Base-by-base conservation (phyloP, 169 alveolate genomes). In the Babesia bovis region DNA sequence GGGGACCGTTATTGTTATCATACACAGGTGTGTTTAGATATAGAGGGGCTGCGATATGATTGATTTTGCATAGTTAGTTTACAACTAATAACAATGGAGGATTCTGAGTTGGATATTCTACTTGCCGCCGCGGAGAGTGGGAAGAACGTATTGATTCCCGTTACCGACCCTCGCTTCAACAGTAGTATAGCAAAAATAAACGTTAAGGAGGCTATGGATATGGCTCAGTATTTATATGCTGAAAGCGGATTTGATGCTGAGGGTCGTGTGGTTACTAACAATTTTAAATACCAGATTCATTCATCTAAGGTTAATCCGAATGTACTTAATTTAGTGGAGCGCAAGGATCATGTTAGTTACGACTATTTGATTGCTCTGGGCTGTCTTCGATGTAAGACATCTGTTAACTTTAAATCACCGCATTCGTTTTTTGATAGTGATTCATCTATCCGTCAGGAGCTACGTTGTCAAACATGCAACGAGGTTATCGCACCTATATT, bases 361-460 rank as follows among this genome's bases (percentile, higher is more conserved):
- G 81, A 81, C 73, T 81, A 81, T 28, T 42, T 81, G 40, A 79
- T 81, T 5, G 75, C 88, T 21, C 40, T 69, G 4, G 88, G 88
- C 12, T 81, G 88, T 40, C 61, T 72, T 55, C 36, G 41, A 3
- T 81, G 88, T 42, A 58, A 61, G 25, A n/a, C 69, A 6, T 28
- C 49, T 21, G 84, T 81, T 6, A 81, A 81, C 63, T 81, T 81
- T 56, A 65, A 53, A 25, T 60, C 66, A 12, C 44, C 74, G 26
- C 38, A 66, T 19, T 12, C 57, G 36, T 61, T 81, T 36, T 81
- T 81, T 49, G 81, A 72, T 45, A 41, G 74, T 60, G 40, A 15
- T 36, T 44, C 47, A 3, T n/a, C 55, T 41, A 52, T 57, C 26
- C 58, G 60, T 35, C 58, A 30, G 3, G 53, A 63, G 5, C 15